These are phyloP conservation scores for Lasiosphaeris hirsuta DNA, from an alignment of 495 filamentous ascomycete species.

Conservation along the genomic window DNA sequence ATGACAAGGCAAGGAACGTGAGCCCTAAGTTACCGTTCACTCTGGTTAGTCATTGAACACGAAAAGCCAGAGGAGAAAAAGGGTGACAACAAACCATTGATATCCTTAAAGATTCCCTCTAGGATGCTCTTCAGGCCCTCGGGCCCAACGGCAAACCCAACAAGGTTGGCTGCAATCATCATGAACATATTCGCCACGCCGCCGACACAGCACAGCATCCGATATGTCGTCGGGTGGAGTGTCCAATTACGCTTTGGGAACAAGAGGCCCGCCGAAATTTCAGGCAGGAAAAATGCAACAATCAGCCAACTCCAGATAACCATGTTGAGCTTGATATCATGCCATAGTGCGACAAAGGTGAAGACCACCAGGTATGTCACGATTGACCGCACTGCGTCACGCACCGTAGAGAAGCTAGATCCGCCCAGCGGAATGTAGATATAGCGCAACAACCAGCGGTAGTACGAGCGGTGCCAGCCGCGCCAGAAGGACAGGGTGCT, in stretches of 20 bases:
- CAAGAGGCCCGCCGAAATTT: slow-evolving; percentile 63
- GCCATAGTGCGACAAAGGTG: slow-evolving; percentile 97
- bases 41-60: background rate
- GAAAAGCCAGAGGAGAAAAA: background rate
- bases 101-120: slow-evolving; percentile 68
- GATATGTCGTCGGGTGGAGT: slow-evolving; percentile 62
- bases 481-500: slow-evolving; percentile 93
- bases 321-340: slow-evolving; percentile 90
- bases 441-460: slow-evolving; percentile 91
- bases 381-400: slow-evolving; percentile 43
- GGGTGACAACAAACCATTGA: slow-evolving; percentile 51
- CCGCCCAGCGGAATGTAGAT: slow-evolving; percentile 92
- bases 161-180: slow-evolving; percentile 94
- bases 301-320: slow-evolving; percentile 97
- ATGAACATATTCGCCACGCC: slow-evolving; percentile 83
- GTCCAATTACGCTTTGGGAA: slow-evolving; percentile 74
- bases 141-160: slow-evolving; percentile 88
- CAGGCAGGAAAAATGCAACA: slow-evolving; percentile 88
- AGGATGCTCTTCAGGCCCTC: slow-evolving; percentile 80
- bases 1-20: slow-evolving; percentile 68
- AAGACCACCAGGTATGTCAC: slow-evolving; percentile 83
- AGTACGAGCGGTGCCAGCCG: slow-evolving; percentile 89
- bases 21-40: slow-evolving; percentile 47
- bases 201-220: slow-evolving; percentile 79
- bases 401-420: slow-evolving; percentile 39